Evolutionary conservation across 139 green algal species (phyloP).

Genomic region (Yamagishiella unicocca): DNA sequence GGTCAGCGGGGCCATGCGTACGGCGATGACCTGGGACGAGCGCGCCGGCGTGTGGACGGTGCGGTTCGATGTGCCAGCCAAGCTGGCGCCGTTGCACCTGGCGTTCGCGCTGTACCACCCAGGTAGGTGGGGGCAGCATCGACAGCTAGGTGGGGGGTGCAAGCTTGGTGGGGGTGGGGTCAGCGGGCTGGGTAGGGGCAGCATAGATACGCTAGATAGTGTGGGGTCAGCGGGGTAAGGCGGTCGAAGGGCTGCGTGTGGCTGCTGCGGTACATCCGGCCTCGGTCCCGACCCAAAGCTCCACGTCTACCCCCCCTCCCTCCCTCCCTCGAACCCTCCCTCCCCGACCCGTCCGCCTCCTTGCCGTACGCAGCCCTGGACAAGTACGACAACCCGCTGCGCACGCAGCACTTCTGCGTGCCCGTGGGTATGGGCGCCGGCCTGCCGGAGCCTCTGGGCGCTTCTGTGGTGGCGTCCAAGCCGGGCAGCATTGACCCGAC

Average conservation of each 20-base stretch:
- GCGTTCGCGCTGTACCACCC: constrained; percentile 60
- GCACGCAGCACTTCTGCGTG: constrained; percentile 48
- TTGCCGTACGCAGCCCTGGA: constrained; percentile 2
- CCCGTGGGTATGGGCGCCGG: constrained; percentile 61
- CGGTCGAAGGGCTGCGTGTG: too few relatives aligned
- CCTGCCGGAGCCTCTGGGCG: constrained; percentile 46
- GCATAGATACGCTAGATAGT: too few relatives aligned
- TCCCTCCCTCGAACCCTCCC: too few relatives aligned
- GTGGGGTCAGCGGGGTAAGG: too few relatives aligned
- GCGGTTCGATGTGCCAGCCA: constrained; percentile 45
- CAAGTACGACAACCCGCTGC: constrained; percentile 41
- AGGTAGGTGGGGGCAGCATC: too few relatives aligned
- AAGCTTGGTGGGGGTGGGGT: neutral
- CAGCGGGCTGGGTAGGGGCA: neutral
- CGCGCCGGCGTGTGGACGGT: neutral
- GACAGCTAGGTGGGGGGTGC: neutral
- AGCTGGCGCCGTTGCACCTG: constrained; percentile 60
- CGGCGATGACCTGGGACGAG: constrained; percentile 34
- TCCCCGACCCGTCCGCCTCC: neutral
- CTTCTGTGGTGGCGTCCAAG: constrained; percentile 24
- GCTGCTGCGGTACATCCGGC: too few relatives aligned
- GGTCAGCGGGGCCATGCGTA: constrained; percentile 55
- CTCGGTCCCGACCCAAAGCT: too few relatives aligned
- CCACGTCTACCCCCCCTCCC: too few relatives aligned
- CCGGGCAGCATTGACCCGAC: neutral